phyloP scores from a whole-genome alignment of 2,329 filamentous ascomycete genomes.

The Aspergillus amoenus region DNA sequence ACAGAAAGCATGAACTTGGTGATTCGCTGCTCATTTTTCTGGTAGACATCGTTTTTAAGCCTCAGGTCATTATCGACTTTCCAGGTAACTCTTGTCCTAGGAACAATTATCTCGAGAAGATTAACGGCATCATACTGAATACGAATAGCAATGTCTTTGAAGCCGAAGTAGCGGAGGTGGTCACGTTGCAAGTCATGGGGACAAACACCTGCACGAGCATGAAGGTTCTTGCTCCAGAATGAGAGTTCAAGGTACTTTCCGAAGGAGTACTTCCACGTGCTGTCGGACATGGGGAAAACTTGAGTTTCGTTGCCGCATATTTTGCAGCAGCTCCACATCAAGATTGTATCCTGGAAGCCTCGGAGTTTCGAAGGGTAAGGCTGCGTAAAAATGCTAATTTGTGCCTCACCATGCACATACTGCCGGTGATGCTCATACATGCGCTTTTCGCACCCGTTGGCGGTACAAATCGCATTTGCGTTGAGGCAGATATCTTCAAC shows the following conservation, averaged over 20 bases:
- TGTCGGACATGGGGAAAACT: constrained; percentile 86
- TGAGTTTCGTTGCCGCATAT: constrained; percentile 87
- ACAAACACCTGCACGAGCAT: constrained; percentile 72
- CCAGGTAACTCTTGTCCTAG: constrained; percentile 87
- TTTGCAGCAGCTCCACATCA: constrained; percentile 98
- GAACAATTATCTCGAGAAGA: constrained; percentile 90
- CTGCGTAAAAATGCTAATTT: constrained; percentile 88
- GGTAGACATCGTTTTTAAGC: constrained; percentile 89
- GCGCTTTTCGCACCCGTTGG: constrained; percentile 80
- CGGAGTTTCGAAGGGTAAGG: constrained; percentile 66
- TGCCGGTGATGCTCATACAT: constrained; percentile 94
- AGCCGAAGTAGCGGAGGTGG: constrained; percentile 89
- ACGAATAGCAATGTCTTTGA: constrained; percentile 78
- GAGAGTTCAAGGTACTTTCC: constrained; percentile 97
- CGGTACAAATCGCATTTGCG: constrained; percentile 74
- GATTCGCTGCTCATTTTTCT: constrained; percentile 76
- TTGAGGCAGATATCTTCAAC: constrained; percentile 83
- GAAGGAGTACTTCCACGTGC: constrained; percentile 97
- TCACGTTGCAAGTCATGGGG: constrained; percentile 90
- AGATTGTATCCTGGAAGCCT: constrained; percentile 70
- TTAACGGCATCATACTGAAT: constrained; percentile 93
- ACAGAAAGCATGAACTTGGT: constrained; percentile 86
- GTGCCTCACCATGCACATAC: constrained; percentile 93
- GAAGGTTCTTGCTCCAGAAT: constrained; percentile 88
- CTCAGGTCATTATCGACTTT: constrained; percentile 93